phyloP scores from a whole-genome alignment of 106 monocot genomes.

The Acanthochlamys bracteata region DNA sequence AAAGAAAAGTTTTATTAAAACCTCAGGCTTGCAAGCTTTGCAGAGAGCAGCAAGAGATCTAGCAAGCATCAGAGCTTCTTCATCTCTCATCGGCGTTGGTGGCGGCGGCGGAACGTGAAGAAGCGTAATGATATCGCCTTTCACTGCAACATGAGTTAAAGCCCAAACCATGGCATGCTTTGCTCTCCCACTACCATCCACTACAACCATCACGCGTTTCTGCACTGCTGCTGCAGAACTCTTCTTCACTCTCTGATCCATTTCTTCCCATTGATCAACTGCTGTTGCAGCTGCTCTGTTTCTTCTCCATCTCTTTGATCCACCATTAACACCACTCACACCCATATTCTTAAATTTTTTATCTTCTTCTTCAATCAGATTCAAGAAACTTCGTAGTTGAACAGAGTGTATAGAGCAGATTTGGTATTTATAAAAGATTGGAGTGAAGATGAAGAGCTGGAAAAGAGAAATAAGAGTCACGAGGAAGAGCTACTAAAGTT shows the following conservation, averaged over 20 bases:
- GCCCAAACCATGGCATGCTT: slow-evolving; percentile 95
- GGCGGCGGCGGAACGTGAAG: slow-evolving; percentile 53
- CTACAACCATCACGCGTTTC: slow-evolving; percentile 85
- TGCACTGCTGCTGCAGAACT: slow-evolving; percentile 19
- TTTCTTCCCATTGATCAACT: slow-evolving; percentile 3
- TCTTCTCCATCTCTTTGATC: slow-evolving; percentile 11
- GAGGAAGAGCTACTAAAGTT: no score
- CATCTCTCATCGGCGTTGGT: neutral
- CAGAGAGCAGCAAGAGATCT: slow-evolving; percentile 71
- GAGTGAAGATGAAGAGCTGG: no score
- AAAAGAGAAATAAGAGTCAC: no score
- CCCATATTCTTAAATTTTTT: no score
- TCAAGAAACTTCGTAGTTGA: no score
- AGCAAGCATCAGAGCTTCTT: slow-evolving; percentile 21
- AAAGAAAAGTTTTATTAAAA: no score
- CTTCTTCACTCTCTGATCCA: neutral
- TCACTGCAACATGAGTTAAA: slow-evolving; percentile 65
- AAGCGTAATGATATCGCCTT: slow-evolving; percentile 69
- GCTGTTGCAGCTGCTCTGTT: neutral
- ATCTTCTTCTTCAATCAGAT: no score
- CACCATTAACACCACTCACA: neutral
- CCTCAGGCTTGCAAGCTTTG: slow-evolving; percentile 87
- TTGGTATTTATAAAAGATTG: no score
- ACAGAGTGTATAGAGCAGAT: no score
- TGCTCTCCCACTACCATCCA: slow-evolving; percentile 49